phyloP scores from a whole-genome alignment of 2,329 filamentous ascomycete species.

The Aureobasidium pullulans region DNA sequence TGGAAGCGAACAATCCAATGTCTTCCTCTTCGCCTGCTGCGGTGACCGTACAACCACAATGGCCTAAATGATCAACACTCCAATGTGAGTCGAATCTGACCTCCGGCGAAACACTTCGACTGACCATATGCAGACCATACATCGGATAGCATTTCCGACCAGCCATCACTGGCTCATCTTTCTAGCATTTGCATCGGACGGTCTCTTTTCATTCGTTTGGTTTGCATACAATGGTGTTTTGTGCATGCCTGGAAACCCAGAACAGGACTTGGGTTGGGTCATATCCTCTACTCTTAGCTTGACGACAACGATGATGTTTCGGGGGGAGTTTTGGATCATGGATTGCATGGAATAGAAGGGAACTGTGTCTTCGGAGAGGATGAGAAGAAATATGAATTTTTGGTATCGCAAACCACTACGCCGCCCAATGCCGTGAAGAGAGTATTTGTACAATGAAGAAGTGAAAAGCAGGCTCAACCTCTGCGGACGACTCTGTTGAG shows the following conservation, averaged over 20 bases:
- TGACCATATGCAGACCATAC: not conserved
- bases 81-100: not conserved
- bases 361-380: not conserved
- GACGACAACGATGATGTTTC: not conserved
- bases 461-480: conserved; percentile 19
- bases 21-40: not conserved
- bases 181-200: not conserved
- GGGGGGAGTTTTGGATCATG: not conserved
- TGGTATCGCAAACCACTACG: conserved; percentile 11
- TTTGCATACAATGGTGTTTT: not conserved
- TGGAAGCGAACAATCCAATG: not conserved
- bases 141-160: not conserved
- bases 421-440: conserved; percentile 3
- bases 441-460: not conserved
- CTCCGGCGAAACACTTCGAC: not conserved
- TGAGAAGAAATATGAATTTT: not conserved
- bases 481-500: conserved; percentile 53
- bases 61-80: not conserved
- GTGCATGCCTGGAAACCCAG: not conserved
- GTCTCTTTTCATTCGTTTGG: not conserved
- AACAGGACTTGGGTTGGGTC: not conserved
- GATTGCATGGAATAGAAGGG: conserved; percentile 9
- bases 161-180: not conserved
- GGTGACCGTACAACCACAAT: not conserved
- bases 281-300: conserved; percentile 1